Evolutionary conservation across 305 asterid genomes (phyloP).

Genomic region (Fraxinus dipetala): DNA sequence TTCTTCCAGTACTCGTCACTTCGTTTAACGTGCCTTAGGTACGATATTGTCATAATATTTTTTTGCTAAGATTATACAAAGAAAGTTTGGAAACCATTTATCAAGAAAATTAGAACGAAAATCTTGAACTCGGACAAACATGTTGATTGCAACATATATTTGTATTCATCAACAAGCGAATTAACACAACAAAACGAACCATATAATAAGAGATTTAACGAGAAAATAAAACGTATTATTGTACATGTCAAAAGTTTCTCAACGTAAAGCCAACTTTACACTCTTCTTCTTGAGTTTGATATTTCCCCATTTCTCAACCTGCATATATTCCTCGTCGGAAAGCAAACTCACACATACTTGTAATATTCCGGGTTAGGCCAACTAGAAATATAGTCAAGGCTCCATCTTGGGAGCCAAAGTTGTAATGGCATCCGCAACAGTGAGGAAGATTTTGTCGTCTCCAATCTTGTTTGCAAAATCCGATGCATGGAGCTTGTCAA

Average conservation of each 20-base stretch:
- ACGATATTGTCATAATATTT: neutral
- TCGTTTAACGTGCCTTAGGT: neutral
- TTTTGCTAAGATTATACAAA: neutral
- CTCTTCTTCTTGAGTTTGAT: neutral
- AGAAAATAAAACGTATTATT: neutral
- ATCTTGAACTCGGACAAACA: neutral
- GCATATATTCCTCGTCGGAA: neutral
- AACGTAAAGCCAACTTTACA: neutral
- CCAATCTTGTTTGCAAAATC: slow-evolving; percentile 40
- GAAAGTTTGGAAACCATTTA: neutral
- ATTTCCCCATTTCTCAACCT: neutral
- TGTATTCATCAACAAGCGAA: neutral
- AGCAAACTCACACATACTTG: neutral
- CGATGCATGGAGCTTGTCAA: slow-evolving; percentile 63
- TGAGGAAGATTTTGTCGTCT: slow-evolving; percentile 65
- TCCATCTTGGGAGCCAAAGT: slow-evolving; percentile 56
- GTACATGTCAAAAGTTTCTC: neutral
- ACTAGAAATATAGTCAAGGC: slow-evolving; percentile 32
- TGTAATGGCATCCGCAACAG: slow-evolving; percentile 58
- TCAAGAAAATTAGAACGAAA: neutral
- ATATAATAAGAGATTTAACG: neutral
- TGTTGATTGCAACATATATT: neutral
- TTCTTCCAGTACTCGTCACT: neutral
- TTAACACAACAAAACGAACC: neutral
- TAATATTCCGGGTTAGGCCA: neutral